phyloP scores from a whole-genome alignment of 768 basidiomycete genomes.

The Polyporus arcularius region DNA sequence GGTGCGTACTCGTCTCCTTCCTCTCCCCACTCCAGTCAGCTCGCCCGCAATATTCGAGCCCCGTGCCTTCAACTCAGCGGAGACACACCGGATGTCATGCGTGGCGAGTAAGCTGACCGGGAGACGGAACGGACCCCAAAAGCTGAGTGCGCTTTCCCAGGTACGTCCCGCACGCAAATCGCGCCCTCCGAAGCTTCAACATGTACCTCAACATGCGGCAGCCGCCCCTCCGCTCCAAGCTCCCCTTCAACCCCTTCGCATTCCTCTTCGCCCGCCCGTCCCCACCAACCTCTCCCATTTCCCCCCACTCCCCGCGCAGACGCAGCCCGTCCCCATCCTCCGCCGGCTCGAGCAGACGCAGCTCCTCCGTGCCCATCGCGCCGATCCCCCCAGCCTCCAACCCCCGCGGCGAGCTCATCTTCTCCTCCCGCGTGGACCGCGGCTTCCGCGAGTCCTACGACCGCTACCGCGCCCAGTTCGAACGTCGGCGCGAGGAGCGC shows the following conservation, averaged over 20 bases:
- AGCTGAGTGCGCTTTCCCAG: slow-evolving; percentile 40
- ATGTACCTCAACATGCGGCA: slow-evolving; percentile 95
- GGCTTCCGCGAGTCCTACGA: slow-evolving; percentile 90
- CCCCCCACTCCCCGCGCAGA: slow-evolving; percentile 21
- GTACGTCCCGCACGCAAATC: slow-evolving; percentile 96
- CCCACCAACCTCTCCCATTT: slow-evolving; percentile 39
- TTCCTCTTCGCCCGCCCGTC: slow-evolving; percentile 49
- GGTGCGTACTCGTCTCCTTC: slow-evolving; percentile 51
- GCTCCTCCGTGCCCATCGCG: slow-evolving; percentile 54
- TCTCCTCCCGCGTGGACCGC: slow-evolving; percentile 84
- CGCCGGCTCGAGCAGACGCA: slow-evolving; percentile 31
- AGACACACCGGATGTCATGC: neutral
- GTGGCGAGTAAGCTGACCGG: too few species aligned
- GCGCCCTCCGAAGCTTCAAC: slow-evolving; percentile 88
- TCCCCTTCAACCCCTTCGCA: slow-evolving; percentile 54
- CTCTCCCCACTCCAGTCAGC: neutral
- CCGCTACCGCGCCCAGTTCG: slow-evolving; percentile 86
- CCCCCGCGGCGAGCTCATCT: slow-evolving; percentile 95
- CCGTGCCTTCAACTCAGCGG: neutral
- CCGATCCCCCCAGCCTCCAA: slow-evolving; percentile 89
- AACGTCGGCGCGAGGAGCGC: slow-evolving; percentile 70
- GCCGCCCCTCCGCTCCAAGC: slow-evolving; percentile 66
- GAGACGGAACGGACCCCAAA: too few species aligned
- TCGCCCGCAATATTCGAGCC: neutral
- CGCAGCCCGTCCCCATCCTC: slow-evolving; percentile 36